A percentile compares a stretch with the other conserved stretches of the same genome.
Conservation (phyloP, 768 basidiomycete genomes). For the Russula ochroleuca region DNA sequence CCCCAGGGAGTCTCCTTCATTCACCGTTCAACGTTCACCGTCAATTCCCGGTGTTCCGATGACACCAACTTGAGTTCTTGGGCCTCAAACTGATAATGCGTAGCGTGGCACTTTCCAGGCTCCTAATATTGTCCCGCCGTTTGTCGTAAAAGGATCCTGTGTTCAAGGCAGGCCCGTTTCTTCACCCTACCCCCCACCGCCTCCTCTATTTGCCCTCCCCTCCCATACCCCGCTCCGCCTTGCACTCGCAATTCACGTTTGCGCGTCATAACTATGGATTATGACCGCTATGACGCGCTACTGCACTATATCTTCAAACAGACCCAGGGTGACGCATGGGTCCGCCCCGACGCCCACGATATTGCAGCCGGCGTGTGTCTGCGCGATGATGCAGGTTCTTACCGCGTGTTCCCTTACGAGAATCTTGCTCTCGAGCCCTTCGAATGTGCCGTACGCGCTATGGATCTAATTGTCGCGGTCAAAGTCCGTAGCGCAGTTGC, state of each 20-base stretch:
- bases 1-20: constrained; percentile 4
- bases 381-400: constrained; percentile 45
- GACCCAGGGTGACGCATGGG: constrained; percentile 51
- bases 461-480: constrained; percentile 55
- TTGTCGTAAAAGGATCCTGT: constrained; percentile 20
- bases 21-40: not conserved
- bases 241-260: not conserved
- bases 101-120: not conserved
- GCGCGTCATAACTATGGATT: constrained; percentile 33
- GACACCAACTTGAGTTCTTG: not conserved
- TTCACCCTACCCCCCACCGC: not conserved
- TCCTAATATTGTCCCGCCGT: not conserved
- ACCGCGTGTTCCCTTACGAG: constrained; percentile 55
- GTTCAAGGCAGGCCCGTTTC: not conserved
- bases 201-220: constrained; percentile 1
- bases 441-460: constrained; percentile 47
- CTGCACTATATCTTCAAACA: constrained; percentile 45
- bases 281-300: constrained; percentile 43
- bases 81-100: not conserved
- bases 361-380: constrained; percentile 48
- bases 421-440: constrained; percentile 50
- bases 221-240: not conserved
- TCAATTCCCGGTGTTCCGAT: not conserved
- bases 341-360: constrained; percentile 47
- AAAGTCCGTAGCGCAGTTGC: constrained; percentile 49